phyloP scores from a whole-genome alignment of 2,329 filamentous ascomycete species.

The Colletotrichum cereale region DNA sequence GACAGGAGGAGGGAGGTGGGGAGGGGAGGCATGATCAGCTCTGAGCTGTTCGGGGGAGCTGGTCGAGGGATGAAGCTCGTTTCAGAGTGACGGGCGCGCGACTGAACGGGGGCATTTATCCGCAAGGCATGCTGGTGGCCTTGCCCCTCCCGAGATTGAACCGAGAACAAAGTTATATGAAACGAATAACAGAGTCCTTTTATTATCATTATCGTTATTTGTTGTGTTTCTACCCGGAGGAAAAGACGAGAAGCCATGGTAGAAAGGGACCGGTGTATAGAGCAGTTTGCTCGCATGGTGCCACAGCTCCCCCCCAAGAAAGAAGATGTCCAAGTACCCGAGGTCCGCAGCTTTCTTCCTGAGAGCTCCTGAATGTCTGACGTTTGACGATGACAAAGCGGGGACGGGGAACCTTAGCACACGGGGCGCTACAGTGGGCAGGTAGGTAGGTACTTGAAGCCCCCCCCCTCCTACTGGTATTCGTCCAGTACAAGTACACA shows the following conservation, averaged over 20 bases:
- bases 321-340: neutral
- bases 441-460: neutral
- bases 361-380: neutral
- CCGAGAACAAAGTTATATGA: neutral
- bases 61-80: conserved; percentile 33
- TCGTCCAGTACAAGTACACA: no score
- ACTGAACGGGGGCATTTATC: neutral
- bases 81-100: conserved; percentile 31
- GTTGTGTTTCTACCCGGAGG: neutral
- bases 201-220: no score
- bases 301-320: conserved; percentile 18
- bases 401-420: conserved; percentile 12
- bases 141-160: neutral
- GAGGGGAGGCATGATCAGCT: neutral
- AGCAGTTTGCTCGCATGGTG: no score
- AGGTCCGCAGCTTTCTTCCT: neutral
- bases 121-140: neutral
- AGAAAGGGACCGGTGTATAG: neutral
- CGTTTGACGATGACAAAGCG: conserved; percentile 9
- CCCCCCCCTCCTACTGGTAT: neutral
- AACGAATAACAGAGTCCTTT: no score
- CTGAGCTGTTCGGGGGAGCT: neutral
- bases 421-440: neutral
- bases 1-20: no score
- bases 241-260: neutral